These are phyloP conservation scores for Malassezia japonica DNA, from an alignment of 1,284 basidiomycete species.

Conservation along the genomic window DNA sequence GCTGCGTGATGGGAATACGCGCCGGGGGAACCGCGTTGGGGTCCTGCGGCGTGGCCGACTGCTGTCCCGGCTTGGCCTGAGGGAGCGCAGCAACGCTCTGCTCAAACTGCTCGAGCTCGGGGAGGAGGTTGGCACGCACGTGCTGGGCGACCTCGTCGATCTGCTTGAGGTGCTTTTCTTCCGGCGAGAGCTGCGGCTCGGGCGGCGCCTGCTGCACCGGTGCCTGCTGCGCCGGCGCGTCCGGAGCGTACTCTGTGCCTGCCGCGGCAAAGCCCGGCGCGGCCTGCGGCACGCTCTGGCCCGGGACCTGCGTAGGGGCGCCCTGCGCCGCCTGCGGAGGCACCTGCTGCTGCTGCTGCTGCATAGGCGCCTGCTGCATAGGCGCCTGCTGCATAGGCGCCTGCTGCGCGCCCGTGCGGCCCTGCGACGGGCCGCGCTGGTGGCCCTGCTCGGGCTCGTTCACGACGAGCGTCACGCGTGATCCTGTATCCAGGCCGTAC, in stretches of 20 bases:
- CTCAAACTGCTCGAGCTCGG: slow-evolving; percentile 34
- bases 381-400: not conserved
- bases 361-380: not conserved
- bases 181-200: slow-evolving; percentile 9
- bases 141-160: slow-evolving; percentile 28
- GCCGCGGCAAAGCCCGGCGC: not conserved
- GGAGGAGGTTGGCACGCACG: slow-evolving; percentile 26
- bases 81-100: slow-evolving; percentile 13
- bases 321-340: not conserved
- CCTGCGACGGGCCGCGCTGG: slow-evolving; percentile 1
- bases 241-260: no score
- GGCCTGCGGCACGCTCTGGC: slow-evolving; percentile 1
- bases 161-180: slow-evolving; percentile 24
- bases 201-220: not conserved
- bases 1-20: slow-evolving; percentile 26
- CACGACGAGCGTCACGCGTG: slow-evolving; percentile 32
- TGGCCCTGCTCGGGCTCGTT: slow-evolving; percentile 15
- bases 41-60: not conserved
- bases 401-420: not conserved
- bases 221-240: not conserved
- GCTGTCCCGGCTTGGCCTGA: not conserved
- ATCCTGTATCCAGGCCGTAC: slow-evolving; percentile 34
- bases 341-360: not conserved
- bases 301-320: not conserved
- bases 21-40: not conserved